These are phyloP conservation scores for Lithohypha guttulata DNA, from an alignment of 2,329 filamentous ascomycete genomes.

Conservation along the genomic window DNA sequence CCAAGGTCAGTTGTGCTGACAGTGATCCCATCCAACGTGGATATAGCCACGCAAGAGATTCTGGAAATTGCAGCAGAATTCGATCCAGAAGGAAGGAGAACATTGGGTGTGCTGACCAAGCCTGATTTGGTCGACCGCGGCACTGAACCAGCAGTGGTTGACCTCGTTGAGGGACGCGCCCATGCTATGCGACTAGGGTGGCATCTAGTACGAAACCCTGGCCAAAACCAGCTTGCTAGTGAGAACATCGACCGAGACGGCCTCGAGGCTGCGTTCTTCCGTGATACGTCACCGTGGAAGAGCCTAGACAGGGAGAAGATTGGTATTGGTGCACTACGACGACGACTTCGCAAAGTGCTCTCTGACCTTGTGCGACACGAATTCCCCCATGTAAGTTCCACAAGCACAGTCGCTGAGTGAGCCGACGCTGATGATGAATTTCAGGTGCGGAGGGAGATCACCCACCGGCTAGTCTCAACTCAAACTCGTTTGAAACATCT, in stretches of 20 bases:
- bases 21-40: conserved; percentile 34
- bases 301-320: conserved; percentile 28
- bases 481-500: conserved; percentile 23
- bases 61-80: conserved; percentile 30
- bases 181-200: conserved; percentile 24
- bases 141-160: conserved; percentile 23
- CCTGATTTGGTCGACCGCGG: conserved; percentile 42
- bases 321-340: conserved; percentile 33
- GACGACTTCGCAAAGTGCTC: conserved; percentile 33
- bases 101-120: conserved; percentile 46
- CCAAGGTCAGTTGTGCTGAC: conserved; percentile 33
- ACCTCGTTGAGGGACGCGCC: conserved; percentile 23
- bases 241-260: conserved; percentile 21
- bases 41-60: conserved; percentile 39
- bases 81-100: conserved; percentile 31
- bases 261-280: conserved; percentile 29
- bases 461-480: conserved; percentile 15
- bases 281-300: conserved; percentile 27
- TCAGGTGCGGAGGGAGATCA: neutral
- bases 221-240: conserved; percentile 23
- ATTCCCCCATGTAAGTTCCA: conserved; percentile 32
- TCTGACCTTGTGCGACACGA: conserved; percentile 33
- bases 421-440: too few species aligned
- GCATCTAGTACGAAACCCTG: conserved; percentile 27
- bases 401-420: too few species aligned